Percentiles rank a stretch among this genome's conserved stretches.
Evolutionary conservation across 345 rosid genomes (phyloP).

Genomic region (Hypericum androsaemum): DNA sequence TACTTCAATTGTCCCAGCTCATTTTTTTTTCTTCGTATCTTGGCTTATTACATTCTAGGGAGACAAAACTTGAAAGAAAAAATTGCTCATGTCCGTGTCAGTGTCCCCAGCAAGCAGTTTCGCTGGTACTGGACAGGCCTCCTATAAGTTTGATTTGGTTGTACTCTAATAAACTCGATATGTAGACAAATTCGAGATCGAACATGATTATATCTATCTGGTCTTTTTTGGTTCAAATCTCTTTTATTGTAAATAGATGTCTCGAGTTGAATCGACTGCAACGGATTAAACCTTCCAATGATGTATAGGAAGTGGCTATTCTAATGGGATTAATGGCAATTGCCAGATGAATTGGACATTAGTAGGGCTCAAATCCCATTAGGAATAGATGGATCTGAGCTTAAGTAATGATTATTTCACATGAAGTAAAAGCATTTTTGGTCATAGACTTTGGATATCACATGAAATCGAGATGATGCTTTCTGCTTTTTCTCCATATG

Average conservation of each 20-base stretch:
- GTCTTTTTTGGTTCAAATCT: not conserved
- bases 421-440: slow-evolving; percentile 4
- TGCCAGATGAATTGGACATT: too few species aligned
- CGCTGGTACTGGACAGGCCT: not conserved
- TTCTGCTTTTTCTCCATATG: slow-evolving; percentile 15
- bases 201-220: not conserved
- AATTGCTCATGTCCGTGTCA: slow-evolving; percentile 17
- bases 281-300: too few species aligned
- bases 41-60: not conserved
- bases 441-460: not conserved
- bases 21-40: slow-evolving; percentile 12
- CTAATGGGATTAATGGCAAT: too few species aligned
- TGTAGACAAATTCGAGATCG: too few species aligned
- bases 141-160: too few species aligned
- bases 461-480: slow-evolving; percentile 18
- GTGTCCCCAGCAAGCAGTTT: slow-evolving; percentile 10
- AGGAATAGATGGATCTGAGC: slow-evolving; percentile 10
- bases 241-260: too few species aligned
- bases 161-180: too few species aligned
- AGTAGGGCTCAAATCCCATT: slow-evolving; percentile 24
- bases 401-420: slow-evolving; percentile 18
- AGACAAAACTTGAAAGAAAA: not conserved
- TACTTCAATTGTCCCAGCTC: slow-evolving; percentile 1
- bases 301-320: too few species aligned
- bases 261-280: too few species aligned